These are phyloP conservation scores for Crucibulum laeve DNA, from an alignment of 768 basidiomycete species.

Conservation along the genomic window DNA sequence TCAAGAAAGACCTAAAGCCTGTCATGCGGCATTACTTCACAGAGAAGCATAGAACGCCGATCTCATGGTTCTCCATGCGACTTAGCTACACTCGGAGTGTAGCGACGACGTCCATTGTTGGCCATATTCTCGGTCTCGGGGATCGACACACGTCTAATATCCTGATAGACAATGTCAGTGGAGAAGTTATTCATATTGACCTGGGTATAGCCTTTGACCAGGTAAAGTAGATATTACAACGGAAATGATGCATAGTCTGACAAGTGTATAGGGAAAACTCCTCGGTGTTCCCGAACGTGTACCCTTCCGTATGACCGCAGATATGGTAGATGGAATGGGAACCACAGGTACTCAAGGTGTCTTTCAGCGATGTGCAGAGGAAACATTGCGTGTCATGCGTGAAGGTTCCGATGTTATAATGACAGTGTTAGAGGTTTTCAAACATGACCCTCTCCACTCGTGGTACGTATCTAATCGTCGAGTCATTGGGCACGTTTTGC, in stretches of 20 bases:
- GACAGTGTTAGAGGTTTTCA: slow-evolving; percentile 96
- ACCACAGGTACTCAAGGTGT: slow-evolving; percentile 88
- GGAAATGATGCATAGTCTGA: slow-evolving; percentile 2
- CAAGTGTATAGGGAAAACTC: slow-evolving; percentile 60
- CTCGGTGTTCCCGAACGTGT: slow-evolving; percentile 81
- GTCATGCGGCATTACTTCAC: slow-evolving; percentile 96
- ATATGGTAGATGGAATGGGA: slow-evolving; percentile 94
- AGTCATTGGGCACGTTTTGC: background rate
- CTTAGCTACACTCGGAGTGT: slow-evolving; percentile 89
- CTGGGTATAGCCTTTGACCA: slow-evolving; percentile 96
- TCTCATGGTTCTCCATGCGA: slow-evolving; percentile 89
- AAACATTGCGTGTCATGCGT: slow-evolving; percentile 87
- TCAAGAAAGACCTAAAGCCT: slow-evolving; percentile 56
- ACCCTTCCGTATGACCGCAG: slow-evolving; percentile 91
- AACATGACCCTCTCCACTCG: slow-evolving; percentile 89
- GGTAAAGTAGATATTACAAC: slow-evolving; percentile 32
- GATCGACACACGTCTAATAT: slow-evolving; percentile 94
- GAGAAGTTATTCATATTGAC: slow-evolving; percentile 94
- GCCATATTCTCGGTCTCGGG: slow-evolving; percentile 87
- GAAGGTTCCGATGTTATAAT: slow-evolving; percentile 83
- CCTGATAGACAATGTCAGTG: slow-evolving; percentile 74
- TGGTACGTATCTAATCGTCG: slow-evolving; percentile 51
- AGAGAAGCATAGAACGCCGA: slow-evolving; percentile 82
- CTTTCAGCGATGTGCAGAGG: slow-evolving; percentile 92
- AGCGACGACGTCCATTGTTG: slow-evolving; percentile 91